Conservation (phyloP, 805 yeast species). For the Barnettozyma sp. region DNA sequence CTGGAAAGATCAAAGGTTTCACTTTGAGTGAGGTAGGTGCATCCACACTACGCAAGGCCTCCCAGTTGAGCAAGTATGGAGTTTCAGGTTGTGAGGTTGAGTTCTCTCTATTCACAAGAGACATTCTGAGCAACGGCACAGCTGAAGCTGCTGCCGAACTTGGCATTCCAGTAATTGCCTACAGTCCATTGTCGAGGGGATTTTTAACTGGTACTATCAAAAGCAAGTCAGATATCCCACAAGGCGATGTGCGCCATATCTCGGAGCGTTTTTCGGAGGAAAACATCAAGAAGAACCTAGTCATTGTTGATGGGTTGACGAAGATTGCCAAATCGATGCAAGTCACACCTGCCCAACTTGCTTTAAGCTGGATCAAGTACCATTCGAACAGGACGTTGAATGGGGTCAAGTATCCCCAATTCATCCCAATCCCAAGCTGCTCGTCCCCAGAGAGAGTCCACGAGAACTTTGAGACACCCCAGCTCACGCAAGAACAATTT, state of each 20-base stretch:
- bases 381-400: conserved; percentile 25
- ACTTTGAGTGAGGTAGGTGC: conserved; percentile 71
- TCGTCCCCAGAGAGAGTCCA: conserved; percentile 51
- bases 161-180: conserved; percentile 63
- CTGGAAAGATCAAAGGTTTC: conserved; percentile 61
- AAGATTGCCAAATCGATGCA: conserved; percentile 39
- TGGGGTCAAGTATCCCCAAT: conserved; percentile 37
- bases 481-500: conserved; percentile 52
- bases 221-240: conserved; percentile 40
- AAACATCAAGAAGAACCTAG: conserved; percentile 47
- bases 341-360: conserved; percentile 56
- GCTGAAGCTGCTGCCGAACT: conserved; percentile 50
- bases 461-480: conserved; percentile 47
- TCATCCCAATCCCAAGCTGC: conserved; percentile 80
- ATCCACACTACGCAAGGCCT: conserved; percentile 53
- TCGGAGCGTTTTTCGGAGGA: conserved; percentile 57
- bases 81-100: conserved; percentile 73
- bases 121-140: conserved; percentile 56
- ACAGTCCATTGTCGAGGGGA: conserved; percentile 82
- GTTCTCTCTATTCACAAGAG: conserved; percentile 62
- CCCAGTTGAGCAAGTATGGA: conserved; percentile 39
- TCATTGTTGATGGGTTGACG: conserved; percentile 44
- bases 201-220: conserved; percentile 58
- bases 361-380: conserved; percentile 59
- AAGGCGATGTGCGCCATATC: conserved; percentile 45